A percentile compares a stretch with the other conserved stretches of the same genome.
Conservation (phyloP, 768 basidiomycete genomes). For the Pisolithus marmoratus region DNA sequence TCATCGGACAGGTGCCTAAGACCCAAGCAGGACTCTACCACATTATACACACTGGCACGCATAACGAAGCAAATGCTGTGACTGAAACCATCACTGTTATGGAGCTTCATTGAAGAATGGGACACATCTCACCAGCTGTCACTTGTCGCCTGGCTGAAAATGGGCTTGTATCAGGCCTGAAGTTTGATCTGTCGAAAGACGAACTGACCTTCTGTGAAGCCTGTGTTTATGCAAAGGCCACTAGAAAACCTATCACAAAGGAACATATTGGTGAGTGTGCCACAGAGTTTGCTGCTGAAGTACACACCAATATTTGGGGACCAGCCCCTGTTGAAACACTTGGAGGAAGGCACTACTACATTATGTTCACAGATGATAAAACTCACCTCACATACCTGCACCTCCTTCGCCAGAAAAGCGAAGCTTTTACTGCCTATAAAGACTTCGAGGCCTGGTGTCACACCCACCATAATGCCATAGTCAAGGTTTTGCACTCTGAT, state of each 20-base stretch:
- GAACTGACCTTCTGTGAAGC: conserved; percentile 21
- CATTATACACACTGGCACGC: not conserved
- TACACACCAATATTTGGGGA: conserved; percentile 7
- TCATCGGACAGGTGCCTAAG: not conserved
- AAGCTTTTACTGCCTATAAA: conserved; percentile 7
- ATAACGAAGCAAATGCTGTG: not conserved
- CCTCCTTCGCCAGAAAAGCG: conserved; percentile 3
- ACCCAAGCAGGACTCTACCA: not conserved
- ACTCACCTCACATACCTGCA: not conserved
- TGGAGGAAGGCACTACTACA: not conserved
- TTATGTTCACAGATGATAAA: conserved; percentile 7
- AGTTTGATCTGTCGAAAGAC: conserved; percentile 9
- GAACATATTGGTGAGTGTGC: not conserved
- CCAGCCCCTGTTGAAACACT: not conserved
- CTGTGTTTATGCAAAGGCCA: conserved; percentile 23
- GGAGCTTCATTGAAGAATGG: not conserved
- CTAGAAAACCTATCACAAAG: conserved; percentile 19
- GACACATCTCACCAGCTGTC: conserved; percentile 1
- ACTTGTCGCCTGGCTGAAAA: conserved; percentile 19
- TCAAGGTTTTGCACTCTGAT: conserved; percentile 3
- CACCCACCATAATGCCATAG: not conserved
- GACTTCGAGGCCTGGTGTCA: conserved; percentile 4
- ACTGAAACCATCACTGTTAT: not conserved
- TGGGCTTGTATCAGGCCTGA: conserved; percentile 27
- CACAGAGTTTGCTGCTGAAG: not conserved